Evolutionary conservation across 345 rosid species (phyloP), one percentile per base, ranked within the genome.

Genomic region (Pseudoturritis turrita): DNA sequence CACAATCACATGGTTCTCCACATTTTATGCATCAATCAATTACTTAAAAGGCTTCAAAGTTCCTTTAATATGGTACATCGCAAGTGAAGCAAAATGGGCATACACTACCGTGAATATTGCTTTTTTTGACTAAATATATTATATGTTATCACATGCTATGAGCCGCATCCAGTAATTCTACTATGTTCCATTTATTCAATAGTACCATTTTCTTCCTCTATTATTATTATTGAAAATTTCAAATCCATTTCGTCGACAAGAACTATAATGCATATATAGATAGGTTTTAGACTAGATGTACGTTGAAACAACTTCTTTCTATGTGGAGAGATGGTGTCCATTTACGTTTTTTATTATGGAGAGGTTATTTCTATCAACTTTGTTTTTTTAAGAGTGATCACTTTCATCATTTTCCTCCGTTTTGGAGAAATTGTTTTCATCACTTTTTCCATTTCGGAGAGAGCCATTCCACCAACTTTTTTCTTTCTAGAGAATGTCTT

Each of bases 1-100:
- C 78, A 53, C 15, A 60, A 50, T 68, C 78, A 60, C 73, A 67
- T 68, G 73, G 78, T 23, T 68, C 43, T 67, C 78, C 73, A 67
- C 40, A 67, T 51, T 67, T 59, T 60, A 60, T 68, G 78, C 78
- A 59, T 75, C 68, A 68, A 60, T 60, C 68, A 72, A 15, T 62
- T 62, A 58, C 61, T 50, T 43, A 5, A 60, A 49, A 50, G 43
- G 17, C 43, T 13, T 75, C 36, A 43, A 60, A 51, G 26, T 52
- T 75, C 5, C 40, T 44, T 62, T 65, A 28, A n/a, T 61, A 65
- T 66, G 62, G 44, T 7, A 74, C 73, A 67, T 60, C 46, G 67
- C 61, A 60, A 66, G 56, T 60, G 57, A 74, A 23, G 17, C 44
- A 54, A 69, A 68, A 76, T 76, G 75, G 74, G 70, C 79, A 62